A percentile compares a stretch with the other conserved stretches of the same genome.
Conservation (phyloP, 352 stramenopile genomes). For the Bremia lactucae region DNA sequence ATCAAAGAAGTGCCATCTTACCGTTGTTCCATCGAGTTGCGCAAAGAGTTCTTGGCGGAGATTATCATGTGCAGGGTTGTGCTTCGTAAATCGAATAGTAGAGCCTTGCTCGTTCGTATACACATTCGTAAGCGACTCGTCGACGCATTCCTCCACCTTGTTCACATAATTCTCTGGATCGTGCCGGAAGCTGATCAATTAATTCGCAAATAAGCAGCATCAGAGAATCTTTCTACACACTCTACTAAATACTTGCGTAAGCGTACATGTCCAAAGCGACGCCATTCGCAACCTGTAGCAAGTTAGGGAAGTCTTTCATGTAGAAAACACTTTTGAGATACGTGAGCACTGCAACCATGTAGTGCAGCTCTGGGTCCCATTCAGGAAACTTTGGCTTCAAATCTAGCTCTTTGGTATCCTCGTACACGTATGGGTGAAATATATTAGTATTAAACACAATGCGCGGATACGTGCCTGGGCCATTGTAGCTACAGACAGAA, state of each 20-base stretch:
- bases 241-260: neutral
- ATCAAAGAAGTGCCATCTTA: too few relatives aligned
- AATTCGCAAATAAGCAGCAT: neutral
- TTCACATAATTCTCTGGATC: slow-evolving; percentile 85
- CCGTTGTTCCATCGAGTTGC: slow-evolving; percentile 31
- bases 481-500: slow-evolving; percentile 84
- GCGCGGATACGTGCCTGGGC: slow-evolving; percentile 83
- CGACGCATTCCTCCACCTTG: slow-evolving; percentile 86
- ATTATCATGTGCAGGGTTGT: slow-evolving; percentile 71
- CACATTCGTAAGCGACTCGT: slow-evolving; percentile 87
- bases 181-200: slow-evolving; percentile 41
- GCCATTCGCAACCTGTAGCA: slow-evolving; percentile 60
- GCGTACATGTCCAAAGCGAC: slow-evolving; percentile 81
- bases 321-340: slow-evolving; percentile 98
- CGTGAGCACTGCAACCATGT: slow-evolving; percentile 92
- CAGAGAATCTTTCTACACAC: too few relatives aligned
- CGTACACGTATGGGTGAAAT: slow-evolving; percentile 90
- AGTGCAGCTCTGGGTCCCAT: slow-evolving; percentile 91
- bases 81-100: slow-evolving; percentile 81
- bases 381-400: slow-evolving; percentile 85
- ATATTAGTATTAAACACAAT: slow-evolving; percentile 89
- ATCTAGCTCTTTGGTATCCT: slow-evolving; percentile 83
- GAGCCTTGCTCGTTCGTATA: slow-evolving; percentile 90
- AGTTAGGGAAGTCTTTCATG: slow-evolving; percentile 87
- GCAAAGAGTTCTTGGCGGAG: slow-evolving; percentile 72